These are phyloP conservation scores for Botrytis cinerea DNA, from an alignment of 2,329 filamentous ascomycete species.

Conservation along the genomic window DNA sequence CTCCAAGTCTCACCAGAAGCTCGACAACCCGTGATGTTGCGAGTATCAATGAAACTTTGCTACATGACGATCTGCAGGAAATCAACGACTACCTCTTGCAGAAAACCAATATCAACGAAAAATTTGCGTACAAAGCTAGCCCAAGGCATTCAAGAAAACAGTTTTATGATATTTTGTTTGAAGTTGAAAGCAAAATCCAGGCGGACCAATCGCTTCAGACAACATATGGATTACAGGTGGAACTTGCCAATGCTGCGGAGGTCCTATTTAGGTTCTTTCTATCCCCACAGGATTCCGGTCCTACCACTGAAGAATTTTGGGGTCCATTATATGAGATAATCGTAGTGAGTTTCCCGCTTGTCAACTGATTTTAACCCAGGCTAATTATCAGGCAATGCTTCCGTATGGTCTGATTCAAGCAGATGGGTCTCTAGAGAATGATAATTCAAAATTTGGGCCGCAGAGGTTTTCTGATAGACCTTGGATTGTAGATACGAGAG, in stretches of 20 bases:
- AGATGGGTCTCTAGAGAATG: neutral
- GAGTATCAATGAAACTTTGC: neutral
- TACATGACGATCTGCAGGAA: slow-evolving; percentile 13
- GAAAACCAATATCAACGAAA: slow-evolving; percentile 1
- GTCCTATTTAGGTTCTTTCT: slow-evolving; percentile 48
- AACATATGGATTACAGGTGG: slow-evolving; percentile 39
- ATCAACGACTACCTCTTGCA: slow-evolving; percentile 8
- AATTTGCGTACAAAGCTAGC: slow-evolving; percentile 1
- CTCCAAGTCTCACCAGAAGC: neutral
- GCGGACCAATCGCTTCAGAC: slow-evolving; percentile 28
- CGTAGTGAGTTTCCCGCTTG: slow-evolving; percentile 34
- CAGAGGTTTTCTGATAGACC: neutral
- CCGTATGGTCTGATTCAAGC: neutral
- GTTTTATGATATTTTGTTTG: neutral
- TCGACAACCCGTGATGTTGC: neutral
- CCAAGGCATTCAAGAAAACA: slow-evolving; percentile 4
- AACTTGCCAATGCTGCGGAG: slow-evolving; percentile 48
- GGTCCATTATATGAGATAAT: slow-evolving; percentile 44
- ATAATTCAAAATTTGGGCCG: neutral
- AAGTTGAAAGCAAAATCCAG: slow-evolving; percentile 27
- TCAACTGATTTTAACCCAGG: neutral
- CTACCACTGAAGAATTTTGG: slow-evolving; percentile 49
- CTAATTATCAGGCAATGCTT: slow-evolving; percentile 12
- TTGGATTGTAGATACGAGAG: neutral
- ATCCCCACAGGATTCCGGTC: slow-evolving; percentile 43